phyloP scores from a whole-genome alignment of 2,329 filamentous ascomycete genomes.

The Diaporthe batatas region DNA sequence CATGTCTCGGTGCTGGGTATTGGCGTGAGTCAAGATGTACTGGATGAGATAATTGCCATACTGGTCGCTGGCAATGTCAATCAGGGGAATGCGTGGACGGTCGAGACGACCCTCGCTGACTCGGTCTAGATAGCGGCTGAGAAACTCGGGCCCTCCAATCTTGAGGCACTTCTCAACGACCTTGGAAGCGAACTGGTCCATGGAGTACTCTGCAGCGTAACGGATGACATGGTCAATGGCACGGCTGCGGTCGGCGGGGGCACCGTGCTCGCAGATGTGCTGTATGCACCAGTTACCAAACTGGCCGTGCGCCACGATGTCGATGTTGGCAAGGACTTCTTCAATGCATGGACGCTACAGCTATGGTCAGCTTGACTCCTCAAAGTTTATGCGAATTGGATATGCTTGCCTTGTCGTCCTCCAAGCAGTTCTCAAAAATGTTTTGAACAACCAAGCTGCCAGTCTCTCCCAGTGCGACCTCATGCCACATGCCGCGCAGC shows the following conservation, averaged over 20 bases:
- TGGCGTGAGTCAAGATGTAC: constrained; percentile 92
- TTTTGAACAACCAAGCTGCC: constrained; percentile 98
- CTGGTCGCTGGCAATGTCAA: constrained; percentile 98
- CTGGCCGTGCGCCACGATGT: constrained; percentile 96
- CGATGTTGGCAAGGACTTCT: constrained; percentile 94
- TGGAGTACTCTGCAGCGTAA: constrained; percentile 95
- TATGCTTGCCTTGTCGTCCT: constrained; percentile 89
- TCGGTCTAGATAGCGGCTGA: constrained; percentile 91
- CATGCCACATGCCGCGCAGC: constrained; percentile 96
- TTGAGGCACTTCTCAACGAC: constrained; percentile 99
- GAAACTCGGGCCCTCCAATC: constrained; percentile 90
- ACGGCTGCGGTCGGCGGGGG: constrained; percentile 88
- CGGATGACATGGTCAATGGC: constrained; percentile 96
- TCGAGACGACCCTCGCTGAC: constrained; percentile 93
- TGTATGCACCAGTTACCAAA: constrained; percentile 99
- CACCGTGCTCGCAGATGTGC: constrained; percentile 97
- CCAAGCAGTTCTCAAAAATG: constrained; percentile 98
- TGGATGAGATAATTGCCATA: constrained; percentile 99
- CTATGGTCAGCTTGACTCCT: constrained; percentile 17
- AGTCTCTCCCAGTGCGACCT: constrained; percentile 96
- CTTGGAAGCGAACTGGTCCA: constrained; percentile 99
- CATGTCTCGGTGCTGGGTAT: constrained; percentile 89
- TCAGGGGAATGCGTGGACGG: constrained; percentile 94
- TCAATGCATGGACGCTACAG: constrained; percentile 94
- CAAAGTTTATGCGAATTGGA: neutral